Evolutionary conservation across 2,329 filamentous ascomycete species (phyloP).

Genomic region (Talaromyces funiculosus): DNA sequence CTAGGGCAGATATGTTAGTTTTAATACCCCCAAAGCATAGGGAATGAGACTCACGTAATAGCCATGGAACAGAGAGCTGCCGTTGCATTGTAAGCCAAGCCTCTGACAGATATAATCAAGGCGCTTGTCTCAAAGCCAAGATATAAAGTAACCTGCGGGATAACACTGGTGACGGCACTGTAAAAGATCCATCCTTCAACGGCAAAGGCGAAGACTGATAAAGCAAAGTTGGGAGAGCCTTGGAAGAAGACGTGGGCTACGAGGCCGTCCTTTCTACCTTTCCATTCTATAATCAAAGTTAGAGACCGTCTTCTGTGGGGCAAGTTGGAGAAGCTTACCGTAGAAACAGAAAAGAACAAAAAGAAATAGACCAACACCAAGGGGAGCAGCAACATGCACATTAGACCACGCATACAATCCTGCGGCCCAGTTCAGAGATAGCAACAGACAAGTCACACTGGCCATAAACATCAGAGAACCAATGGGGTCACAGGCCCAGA

Average conservation of each 20-base stretch:
- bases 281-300: slow-evolving; percentile 3
- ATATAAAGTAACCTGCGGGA: slow-evolving; percentile 8
- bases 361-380: slow-evolving; percentile 3
- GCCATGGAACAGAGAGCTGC: neutral
- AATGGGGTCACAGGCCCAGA: slow-evolving; percentile 12
- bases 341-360: slow-evolving; percentile 12
- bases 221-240: slow-evolving; percentile 4
- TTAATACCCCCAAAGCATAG: neutral
- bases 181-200: slow-evolving; percentile 12
- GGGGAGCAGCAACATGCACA: slow-evolving; percentile 5
- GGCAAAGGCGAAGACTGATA: slow-evolving; percentile 10
- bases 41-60: neutral
- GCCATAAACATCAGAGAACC: slow-evolving; percentile 6
- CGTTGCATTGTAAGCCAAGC: neutral
- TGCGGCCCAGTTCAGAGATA: slow-evolving; percentile 11
- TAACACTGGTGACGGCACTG: slow-evolving; percentile 8
- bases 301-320: neutral
- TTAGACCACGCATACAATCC: slow-evolving; percentile 9
- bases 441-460: slow-evolving; percentile 7
- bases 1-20: neutral
- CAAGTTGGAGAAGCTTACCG: neutral
- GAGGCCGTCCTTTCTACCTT: slow-evolving; percentile 8
- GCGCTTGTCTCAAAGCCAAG: slow-evolving; percentile 10
- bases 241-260: slow-evolving; percentile 11
- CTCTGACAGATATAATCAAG: slow-evolving; percentile 15